Evolutionary conservation across 805 yeast species (phyloP), one percentile per base, ranked within the genome.

Genomic region (Ogataea paraovalis): DNA sequence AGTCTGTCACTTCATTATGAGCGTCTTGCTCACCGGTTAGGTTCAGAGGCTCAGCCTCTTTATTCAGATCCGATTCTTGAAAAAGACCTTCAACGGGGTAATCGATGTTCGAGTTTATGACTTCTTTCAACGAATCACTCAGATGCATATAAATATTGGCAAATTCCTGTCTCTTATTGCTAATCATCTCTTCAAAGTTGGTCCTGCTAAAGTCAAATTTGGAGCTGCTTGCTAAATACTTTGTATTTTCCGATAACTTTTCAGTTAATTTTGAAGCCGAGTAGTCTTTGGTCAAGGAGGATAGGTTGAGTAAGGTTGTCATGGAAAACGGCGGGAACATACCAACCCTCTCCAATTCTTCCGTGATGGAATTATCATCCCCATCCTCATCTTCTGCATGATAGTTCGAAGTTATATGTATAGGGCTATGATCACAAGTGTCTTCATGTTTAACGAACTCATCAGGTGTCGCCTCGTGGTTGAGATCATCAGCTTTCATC

Each of bases 291-390:
- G 49, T 39, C 12, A 48, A 39, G 6, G 68, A 49, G 19, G 61
- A 59, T 22, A 68, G 47, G 32, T 59, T 62, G 40, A 65, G 61
- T 16, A 68, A 38, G 8, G 50, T 30, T 5, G 6, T 46, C 39
- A 72, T 46, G 2, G 59, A 54, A 37, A 58, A 59, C 13, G 59
- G 41, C 9, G 66, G 66, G 18, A 64, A 50, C 12, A 50, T 32
- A 0, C 86, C 86, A 16, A 81, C 75, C 50, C 70, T 75, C 45
- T 80, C 80, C 43, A 80, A 61, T 9, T 78, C 78, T 20, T 65
- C 68, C 0, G 78, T 68, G 30, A 79, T 53, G 0, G 76, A 72
- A 55, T 72, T 61, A 25, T 61, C 73, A 19, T 55, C 58, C 4
- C 12, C 19, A 20, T n/a, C 20, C 16, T 34, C 19, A 4, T 34